Base-by-base conservation (phyloP, 2,329 filamentous ascomycete genomes). In the Madurella fahalii region DNA sequence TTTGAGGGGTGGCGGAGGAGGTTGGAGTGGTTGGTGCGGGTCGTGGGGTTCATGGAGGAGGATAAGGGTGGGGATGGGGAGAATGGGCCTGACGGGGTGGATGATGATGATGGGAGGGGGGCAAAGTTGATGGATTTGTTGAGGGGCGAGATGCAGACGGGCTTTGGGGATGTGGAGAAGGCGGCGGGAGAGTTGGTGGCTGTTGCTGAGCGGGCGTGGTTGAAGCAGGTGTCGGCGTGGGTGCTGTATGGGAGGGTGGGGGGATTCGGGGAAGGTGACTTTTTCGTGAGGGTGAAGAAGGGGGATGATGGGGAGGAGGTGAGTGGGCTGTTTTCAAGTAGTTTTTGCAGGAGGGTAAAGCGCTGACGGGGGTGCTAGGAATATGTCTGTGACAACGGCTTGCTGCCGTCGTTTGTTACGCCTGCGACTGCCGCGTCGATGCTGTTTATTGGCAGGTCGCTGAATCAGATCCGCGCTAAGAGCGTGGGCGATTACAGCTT, bases 151-250 rank as follows among this genome's bases (percentile, higher is more conserved):
- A 77, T 90, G 52, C 87, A 90, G 68, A 97, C 93, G 7, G 94
- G 94, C 13, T 97, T 95, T 69, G 77, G 83, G 8, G 91, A 96
- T 65, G 84, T 99, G 52, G 90, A 93, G 67, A 82, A 84, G 54
- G 85, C 89, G 40, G 87, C 90, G 0, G 73, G 84, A 59, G 83
- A 86, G 55, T 74, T 97, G 37, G 80, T 90, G n/a, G 81, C 77
- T 13, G 79, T 90, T 18, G 92, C 91, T 0, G 93, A 99, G 72
- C 87, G 83, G 31, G 88, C 92, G 9, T 99, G 94, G 94, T 75
- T 97, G 66, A 89, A 90, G 69, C 91, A 96, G 67, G 79, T 95
- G 11, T 89, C 90, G 4, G 88, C 89, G 25, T 99, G 93, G 93
- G 79, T 97, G 9, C 72, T 97, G 13, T 95, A 96, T 68, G 94